These are phyloP conservation scores for Aureobasidium sp. DNA, from an alignment of 2,329 filamentous ascomycete genomes.

Conservation along the genomic window DNA sequence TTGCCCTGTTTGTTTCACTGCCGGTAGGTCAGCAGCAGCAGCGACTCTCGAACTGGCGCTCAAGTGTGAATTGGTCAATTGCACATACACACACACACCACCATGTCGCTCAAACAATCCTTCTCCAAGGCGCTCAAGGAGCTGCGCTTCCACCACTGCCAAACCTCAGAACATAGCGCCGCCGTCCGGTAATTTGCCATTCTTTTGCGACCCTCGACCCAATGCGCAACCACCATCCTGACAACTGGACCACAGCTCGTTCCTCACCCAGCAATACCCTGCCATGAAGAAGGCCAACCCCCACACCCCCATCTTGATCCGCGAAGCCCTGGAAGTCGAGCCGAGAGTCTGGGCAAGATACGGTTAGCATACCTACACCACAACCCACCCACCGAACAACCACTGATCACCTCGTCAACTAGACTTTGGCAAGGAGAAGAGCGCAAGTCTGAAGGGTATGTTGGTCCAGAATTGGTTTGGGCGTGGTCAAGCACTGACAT, in stretches of 20 bases:
- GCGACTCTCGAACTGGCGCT: neutral
- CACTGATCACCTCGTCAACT: constrained; percentile 6
- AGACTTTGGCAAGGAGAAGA: constrained; percentile 64
- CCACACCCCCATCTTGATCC: constrained; percentile 83
- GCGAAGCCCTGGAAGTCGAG: constrained; percentile 77
- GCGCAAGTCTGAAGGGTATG: constrained; percentile 54
- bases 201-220: neutral
- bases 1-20: constrained; percentile 1
- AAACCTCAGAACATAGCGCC: constrained; percentile 84
- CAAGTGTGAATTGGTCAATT: neutral
- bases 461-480: neutral
- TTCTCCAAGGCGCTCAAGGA: constrained; percentile 88
- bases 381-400: neutral
- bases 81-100: constrained; percentile 1
- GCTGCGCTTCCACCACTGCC: constrained; percentile 95
- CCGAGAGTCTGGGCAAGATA: constrained; percentile 90
- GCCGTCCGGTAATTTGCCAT: constrained; percentile 62
- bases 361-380: constrained; percentile 47
- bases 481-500: constrained; percentile 16
- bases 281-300: constrained; percentile 99
- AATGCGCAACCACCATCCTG: neutral
- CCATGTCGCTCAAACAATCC: constrained; percentile 87
- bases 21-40: constrained; percentile 1
- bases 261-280: constrained; percentile 85
- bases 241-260: constrained; percentile 53